Conservation (phyloP, 2,329 filamentous ascomycete genomes). For the Neobulgaria alba region DNA sequence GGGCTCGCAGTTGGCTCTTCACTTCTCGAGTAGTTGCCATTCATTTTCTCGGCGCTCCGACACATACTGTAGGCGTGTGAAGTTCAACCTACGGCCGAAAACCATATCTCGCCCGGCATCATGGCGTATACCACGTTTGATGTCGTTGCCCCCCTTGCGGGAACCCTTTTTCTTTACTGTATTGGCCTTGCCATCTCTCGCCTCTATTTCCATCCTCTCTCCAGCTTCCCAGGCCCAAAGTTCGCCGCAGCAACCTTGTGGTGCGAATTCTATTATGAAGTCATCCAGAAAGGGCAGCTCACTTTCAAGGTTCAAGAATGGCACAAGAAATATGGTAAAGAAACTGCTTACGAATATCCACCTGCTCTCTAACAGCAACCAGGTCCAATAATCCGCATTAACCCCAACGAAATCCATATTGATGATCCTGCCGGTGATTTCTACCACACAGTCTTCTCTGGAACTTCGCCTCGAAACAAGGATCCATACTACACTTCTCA, state of each 20-base stretch:
- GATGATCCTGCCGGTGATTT: conserved; percentile 17
- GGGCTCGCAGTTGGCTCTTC: no score
- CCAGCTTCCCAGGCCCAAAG: not conserved
- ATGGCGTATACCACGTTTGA: no score
- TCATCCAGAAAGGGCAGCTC: conserved; percentile 11
- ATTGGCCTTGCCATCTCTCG: no score
- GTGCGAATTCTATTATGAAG: conserved; percentile 23
- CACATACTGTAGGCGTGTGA: no score
- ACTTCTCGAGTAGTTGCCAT: no score
- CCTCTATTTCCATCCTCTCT: not conserved
- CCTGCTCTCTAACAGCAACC: not conserved
- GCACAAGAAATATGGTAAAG: conserved; percentile 13
- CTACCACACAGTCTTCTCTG: conserved; percentile 17
- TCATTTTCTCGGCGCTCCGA: no score
- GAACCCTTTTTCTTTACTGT: no score
- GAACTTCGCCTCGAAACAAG: conserved; percentile 6
- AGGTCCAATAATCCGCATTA: conserved; percentile 25
- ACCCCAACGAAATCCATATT: conserved; percentile 23
- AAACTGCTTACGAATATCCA: not conserved
- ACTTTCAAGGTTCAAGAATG: conserved; percentile 6
- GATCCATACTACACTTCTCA: conserved; percentile 3
- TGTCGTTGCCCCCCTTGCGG: no score
- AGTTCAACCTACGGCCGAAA: no score
- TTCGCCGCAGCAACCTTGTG: not conserved
- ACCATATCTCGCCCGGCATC: no score